Conservation (phyloP, 495 filamentous ascomycete species). For the Talaromyces adpressus region DNA sequence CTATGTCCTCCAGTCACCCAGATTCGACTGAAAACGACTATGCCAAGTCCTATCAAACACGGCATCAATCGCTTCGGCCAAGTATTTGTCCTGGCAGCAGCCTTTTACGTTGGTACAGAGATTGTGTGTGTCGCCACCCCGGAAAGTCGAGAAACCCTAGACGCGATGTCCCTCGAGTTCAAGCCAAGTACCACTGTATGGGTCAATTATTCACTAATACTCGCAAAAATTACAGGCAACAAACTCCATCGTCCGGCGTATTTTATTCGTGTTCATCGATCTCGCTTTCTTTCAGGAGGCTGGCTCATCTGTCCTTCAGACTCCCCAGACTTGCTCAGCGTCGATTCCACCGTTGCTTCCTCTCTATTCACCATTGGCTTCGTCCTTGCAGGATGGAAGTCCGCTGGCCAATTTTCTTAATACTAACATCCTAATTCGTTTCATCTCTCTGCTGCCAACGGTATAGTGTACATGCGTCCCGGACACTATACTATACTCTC, state of each 20-base stretch:
- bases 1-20: not conserved
- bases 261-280: constrained; percentile 1
- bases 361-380: constrained; percentile 1
- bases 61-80: constrained; percentile 2
- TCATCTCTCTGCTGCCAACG: constrained; percentile 5
- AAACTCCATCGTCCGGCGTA: not conserved
- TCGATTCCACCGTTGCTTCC: not conserved
- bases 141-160: not conserved
- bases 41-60: not conserved
- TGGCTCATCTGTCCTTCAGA: not conserved
- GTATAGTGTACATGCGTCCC: not conserved
- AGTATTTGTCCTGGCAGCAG: not conserved
- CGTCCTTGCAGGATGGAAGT: not conserved
- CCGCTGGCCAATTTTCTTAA: not conserved
- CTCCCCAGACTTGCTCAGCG: not conserved
- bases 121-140: not conserved
- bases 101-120: constrained; percentile 2
- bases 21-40: not conserved
- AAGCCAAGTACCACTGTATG: not conserved
- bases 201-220: not conserved
- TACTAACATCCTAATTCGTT: not conserved
- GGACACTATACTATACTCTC: not conserved
- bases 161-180: not conserved
- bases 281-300: not conserved
- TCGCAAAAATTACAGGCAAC: not conserved